Evolutionary conservation across 2,329 filamentous ascomycete genomes (phyloP).

Genomic region (Colletotrichum plurivorum): DNA sequence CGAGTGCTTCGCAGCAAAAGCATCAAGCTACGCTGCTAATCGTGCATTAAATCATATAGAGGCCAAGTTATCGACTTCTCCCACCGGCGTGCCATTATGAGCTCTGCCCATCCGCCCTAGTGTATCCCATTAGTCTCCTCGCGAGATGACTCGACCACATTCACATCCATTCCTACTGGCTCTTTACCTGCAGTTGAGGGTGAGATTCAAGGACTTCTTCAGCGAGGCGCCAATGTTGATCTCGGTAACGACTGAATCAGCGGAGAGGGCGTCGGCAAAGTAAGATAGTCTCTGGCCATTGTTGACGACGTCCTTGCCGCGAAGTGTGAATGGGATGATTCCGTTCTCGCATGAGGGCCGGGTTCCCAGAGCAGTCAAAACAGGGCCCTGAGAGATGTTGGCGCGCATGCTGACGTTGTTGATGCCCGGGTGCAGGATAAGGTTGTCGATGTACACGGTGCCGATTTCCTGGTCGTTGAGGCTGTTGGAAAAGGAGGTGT

Average conservation of each 20-base stretch:
- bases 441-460: constrained; percentile 68
- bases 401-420: constrained; percentile 70
- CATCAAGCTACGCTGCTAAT: background rate
- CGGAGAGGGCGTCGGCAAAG: constrained; percentile 68
- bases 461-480: constrained; percentile 68
- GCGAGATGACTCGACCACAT: background rate
- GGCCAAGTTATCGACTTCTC: constrained; percentile 4
- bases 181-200: constrained; percentile 12
- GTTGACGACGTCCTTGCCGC: constrained; percentile 66
- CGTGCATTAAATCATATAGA: background rate
- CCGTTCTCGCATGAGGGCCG: constrained; percentile 67
- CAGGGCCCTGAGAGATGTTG: constrained; percentile 62
- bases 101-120: background rate
- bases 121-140: constrained; percentile 14
- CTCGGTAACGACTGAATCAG: constrained; percentile 64
- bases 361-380: constrained; percentile 60
- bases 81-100: constrained; percentile 1
- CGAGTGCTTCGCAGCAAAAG: background rate
- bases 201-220: constrained; percentile 45
- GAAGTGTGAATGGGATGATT: constrained; percentile 68
- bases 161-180: background rate
- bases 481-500: constrained; percentile 72
- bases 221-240: constrained; percentile 61
- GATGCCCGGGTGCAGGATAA: constrained; percentile 70
- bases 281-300: constrained; percentile 68